Percentiles rank a stretch among this genome's conserved stretches.
Conservation (phyloP, 129 eudicot species). For the Heracleum sosnowskyi region DNA sequence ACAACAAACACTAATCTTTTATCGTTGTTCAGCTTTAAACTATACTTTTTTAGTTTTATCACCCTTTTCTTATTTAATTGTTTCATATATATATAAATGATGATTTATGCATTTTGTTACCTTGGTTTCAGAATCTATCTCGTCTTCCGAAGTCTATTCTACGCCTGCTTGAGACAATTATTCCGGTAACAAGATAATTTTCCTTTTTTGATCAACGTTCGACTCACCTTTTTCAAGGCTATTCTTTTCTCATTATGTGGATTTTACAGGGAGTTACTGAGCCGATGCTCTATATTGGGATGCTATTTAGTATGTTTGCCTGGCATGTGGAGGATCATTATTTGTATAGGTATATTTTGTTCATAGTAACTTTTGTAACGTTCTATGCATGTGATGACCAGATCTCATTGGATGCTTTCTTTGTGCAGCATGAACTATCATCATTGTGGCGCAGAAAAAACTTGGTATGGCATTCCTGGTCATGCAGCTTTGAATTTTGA, state of each 20-base stretch:
- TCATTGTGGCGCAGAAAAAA: constrained; percentile 99
- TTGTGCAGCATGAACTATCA: constrained; percentile 85
- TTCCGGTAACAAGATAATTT: constrained; percentile 55
- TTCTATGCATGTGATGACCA: neutral
- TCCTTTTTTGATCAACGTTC: neutral
- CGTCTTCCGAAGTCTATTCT: constrained; percentile 69
- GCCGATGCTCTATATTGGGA: constrained; percentile 98
- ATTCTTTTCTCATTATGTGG: constrained; percentile 13
- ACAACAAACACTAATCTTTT: neutral
- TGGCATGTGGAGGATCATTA: constrained; percentile 99
- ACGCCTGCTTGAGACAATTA: constrained; percentile 75
- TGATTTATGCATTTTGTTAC: neutral
- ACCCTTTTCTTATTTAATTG: neutral
- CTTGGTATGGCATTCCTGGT: constrained; percentile 99
- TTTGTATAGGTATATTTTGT: constrained; percentile 60
- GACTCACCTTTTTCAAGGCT: neutral
- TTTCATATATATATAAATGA: neutral
- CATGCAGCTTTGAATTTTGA: constrained; percentile 85
- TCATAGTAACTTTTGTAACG: neutral
- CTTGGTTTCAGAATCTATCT: constrained; percentile 67
- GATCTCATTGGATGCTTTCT: constrained; percentile 6
- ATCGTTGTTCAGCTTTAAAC: neutral
- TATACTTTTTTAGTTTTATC: neutral
- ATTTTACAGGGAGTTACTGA: constrained; percentile 87
- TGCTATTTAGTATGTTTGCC: constrained; percentile 98